These are phyloP conservation scores for Wickerhamiella sergipiensis DNA, from an alignment of 805 yeast species.

Conservation along the genomic window DNA sequence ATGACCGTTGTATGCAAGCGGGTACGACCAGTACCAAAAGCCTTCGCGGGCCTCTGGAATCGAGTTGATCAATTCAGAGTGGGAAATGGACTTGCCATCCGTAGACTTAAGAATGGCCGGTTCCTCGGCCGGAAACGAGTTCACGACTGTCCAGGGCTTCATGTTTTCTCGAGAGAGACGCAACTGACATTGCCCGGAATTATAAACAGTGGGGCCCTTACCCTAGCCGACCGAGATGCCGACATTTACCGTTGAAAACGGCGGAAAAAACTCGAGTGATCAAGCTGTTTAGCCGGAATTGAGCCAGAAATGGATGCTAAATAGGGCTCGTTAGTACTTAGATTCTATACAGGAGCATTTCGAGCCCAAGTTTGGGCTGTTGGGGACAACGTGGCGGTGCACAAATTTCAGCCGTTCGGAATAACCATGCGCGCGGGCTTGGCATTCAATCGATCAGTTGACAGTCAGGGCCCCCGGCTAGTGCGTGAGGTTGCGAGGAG, in stretches of 20 bases:
- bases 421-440: not conserved
- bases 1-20: slow-evolving; percentile 55
- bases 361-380: no score
- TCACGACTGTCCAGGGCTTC: slow-evolving; percentile 13
- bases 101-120: slow-evolving; percentile 8
- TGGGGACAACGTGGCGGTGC: no score
- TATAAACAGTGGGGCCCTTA: not conserved
- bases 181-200: not conserved
- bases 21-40: slow-evolving; percentile 43
- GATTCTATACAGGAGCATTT: no score
- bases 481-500: no score
- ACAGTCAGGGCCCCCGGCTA: no score
- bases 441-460: no score
- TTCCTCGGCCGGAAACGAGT: slow-evolving; percentile 5
- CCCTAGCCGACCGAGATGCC: not conserved
- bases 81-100: slow-evolving; percentile 5
- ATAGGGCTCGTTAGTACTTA: no score
- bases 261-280: no score
- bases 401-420: not conserved
- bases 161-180: not conserved
- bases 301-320: no score
- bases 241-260: not conserved
- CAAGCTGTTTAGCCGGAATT: no score
- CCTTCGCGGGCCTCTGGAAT: slow-evolving; percentile 36
- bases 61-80: slow-evolving; percentile 21